A percentile compares a stretch with the other conserved stretches of the same genome.
Evolutionary conservation across 2,329 filamentous ascomycete genomes (phyloP).

Genomic region (Colletotrichum sp.): DNA sequence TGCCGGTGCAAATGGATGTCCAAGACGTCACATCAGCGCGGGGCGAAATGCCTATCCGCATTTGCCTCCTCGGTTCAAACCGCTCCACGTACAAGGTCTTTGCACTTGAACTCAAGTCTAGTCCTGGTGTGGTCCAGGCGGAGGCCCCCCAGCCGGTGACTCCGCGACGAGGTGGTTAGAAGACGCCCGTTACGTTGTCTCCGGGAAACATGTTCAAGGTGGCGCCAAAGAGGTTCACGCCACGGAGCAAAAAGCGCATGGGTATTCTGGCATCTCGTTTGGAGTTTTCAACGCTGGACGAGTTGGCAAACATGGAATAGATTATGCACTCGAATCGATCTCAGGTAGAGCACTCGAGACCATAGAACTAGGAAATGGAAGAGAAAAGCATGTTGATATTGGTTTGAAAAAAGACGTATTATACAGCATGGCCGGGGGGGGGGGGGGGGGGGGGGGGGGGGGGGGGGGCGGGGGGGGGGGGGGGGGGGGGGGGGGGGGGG

Average conservation of each 20-base stretch:
- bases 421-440: neutral
- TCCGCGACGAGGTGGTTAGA: neutral
- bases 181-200: slow-evolving; percentile 4
- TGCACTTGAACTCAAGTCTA: slow-evolving; percentile 30
- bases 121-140: neutral
- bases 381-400: neutral
- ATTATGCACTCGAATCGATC: neutral
- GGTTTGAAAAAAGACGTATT: neutral
- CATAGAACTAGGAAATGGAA: neutral
- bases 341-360: neutral
- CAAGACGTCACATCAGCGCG: slow-evolving; percentile 46
- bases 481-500: no score
- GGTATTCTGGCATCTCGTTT: neutral
- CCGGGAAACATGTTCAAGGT: slow-evolving; percentile 19
- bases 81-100: slow-evolving; percentile 53
- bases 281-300: neutral
- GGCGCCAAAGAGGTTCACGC: slow-evolving; percentile 16
- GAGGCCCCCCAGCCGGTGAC: neutral
- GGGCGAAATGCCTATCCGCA: slow-evolving; percentile 52
- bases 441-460: no score
- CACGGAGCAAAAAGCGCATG: slow-evolving; percentile 10
- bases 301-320: neutral
- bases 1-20: slow-evolving; percentile 57
- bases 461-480: no score
- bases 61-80: slow-evolving; percentile 57